These are phyloP conservation scores for Sporothrix sp. DNA, from an alignment of 2,329 filamentous ascomycete species.

Conservation along the genomic window DNA sequence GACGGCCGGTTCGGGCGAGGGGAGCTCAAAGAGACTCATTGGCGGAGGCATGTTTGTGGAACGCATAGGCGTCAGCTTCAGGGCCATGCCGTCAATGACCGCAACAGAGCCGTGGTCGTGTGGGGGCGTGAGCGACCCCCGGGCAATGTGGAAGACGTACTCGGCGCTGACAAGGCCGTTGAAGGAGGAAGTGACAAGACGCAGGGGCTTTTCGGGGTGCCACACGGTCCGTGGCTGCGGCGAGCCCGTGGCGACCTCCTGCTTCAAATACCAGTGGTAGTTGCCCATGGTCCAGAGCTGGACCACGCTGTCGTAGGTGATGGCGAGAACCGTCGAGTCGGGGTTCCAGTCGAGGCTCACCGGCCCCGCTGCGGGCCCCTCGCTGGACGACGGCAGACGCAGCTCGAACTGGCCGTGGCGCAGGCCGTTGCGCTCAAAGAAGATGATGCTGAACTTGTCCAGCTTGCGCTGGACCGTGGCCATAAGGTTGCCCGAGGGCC, in stretches of 20 bases:
- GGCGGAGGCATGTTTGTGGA: conserved; percentile 83
- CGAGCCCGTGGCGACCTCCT: conserved; percentile 53
- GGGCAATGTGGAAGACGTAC: conserved; percentile 56
- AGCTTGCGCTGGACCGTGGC: conserved; percentile 62
- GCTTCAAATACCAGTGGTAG: conserved; percentile 97
- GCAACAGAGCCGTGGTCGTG: conserved; percentile 70
- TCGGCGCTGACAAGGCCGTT: conserved; percentile 49
- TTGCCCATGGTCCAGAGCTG: conserved; percentile 97
- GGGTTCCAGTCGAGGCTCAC: conserved; percentile 77
- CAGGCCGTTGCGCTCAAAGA: conserved; percentile 95
- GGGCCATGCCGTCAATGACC: conserved; percentile 68
- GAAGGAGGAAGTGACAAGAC: conserved; percentile 46
- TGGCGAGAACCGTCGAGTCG: conserved; percentile 82
- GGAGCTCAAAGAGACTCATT: conserved; percentile 74
- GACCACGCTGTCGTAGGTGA: conserved; percentile 62
- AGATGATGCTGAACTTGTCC: conserved; percentile 64
- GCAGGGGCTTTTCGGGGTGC: conserved; percentile 78
- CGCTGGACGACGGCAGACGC: conserved; percentile 29
- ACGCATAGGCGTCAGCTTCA: conserved; percentile 80
- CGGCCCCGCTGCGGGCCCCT: conserved; percentile 32
- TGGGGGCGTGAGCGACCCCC: conserved; percentile 60
- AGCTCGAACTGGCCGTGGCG: conserved; percentile 92
- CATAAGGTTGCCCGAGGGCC: conserved; percentile 81
- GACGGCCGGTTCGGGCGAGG: conserved; percentile 50
- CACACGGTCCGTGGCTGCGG: conserved; percentile 43